Evolutionary conservation across 768 basidiomycete genomes (phyloP), one percentile per base, ranked within the genome.

Genomic region (Calvatia gigantea): DNA sequence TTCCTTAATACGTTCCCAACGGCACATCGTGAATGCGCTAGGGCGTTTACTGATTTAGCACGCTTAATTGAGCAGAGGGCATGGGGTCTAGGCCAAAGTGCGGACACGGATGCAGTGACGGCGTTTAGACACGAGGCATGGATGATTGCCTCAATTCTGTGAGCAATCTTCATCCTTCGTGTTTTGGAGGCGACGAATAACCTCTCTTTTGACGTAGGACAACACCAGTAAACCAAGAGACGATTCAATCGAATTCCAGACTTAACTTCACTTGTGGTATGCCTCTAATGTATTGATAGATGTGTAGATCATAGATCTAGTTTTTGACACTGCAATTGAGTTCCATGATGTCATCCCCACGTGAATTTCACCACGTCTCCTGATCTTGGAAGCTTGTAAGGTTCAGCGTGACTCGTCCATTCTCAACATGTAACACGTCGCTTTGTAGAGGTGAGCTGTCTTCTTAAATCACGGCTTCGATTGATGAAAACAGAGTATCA

Each of bases 111-210:
- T 70, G 89, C 89, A 1, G 86, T 83, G 15, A 73, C 71, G 2
- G 81, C 86, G 38, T 84, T 90, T 64, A 74, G 84, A 58, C 79
- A 88, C 65, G 89, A 91, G 67, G 87, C 85, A 2, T 79, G 79
- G 76, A 67, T 81, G 49, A 79, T 87, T 60, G 76, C 78, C 48
- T 70, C 72, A 39, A 62, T 67, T 4, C 54, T 71, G 69, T 76
- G 42, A 68, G 69, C 39, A 32, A 23, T 29, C 31, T 39, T 32
- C 8, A 9, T 39, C n/a, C n/a, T n/a, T n/a, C n/a, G n/a, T n/a
- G n/a, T n/a, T n/a, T n/a, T n/a, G n/a, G n/a, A n/a, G n/a, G n/a
- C n/a, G n/a, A n/a, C n/a, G n/a, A n/a, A n/a, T n/a, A n/a, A n/a
- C n/a, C n/a, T n/a, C n/a, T n/a, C n/a, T n/a, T n/a, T n/a, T n/a